Evolutionary conservation across 345 rosid species (phyloP), one percentile per base, ranked within the genome.

Genomic region (Hypericum perforatum): DNA sequence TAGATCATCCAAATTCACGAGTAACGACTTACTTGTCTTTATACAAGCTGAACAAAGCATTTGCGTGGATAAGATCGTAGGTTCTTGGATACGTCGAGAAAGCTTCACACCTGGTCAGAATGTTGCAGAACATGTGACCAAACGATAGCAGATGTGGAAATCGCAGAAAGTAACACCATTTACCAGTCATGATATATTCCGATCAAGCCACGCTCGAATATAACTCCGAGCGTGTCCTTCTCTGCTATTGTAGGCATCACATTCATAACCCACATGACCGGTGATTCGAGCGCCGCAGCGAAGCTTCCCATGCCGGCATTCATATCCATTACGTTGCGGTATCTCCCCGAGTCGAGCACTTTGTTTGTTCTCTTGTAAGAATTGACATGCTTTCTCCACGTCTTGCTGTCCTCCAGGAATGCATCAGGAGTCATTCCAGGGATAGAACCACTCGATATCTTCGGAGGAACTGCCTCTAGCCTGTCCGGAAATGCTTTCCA

Each of bases 161-260:
- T 7, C 12, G 44, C 48, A 50, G 40, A 5, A 49, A 6, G 10
- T 51, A 32, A 7, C 39, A 48, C n/a, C 12, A 51, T 5, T 61
- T 67, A 67, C 71, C 71, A 67, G 43, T 67, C 71, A 52, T 67
- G 71, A 61, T 61, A 67, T 39, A 67, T 61, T 52, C 71, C 71
- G 7, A 67, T 67, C 66, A 67, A 57, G 7, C 71, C 71, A 52
- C 66, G 71, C 54, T 67, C 71, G 13, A 43, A 61, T 45, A 67
- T 52, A 22, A 61, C 59, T 32, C 71, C 66, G 50, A 67, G 41
- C 40, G 71, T 67, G 32, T 67, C 65, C 48, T 47, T 61, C 52
- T 67, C 66, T 6, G 59, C 62, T 43, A 67, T 52, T 29, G 71
- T 67, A 36, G 71, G 71, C 71, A 67, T 57, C 51, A 67, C 66